These are phyloP conservation scores for Pyracantha coccinea DNA, from an alignment of 331 rosid species.

Conservation along the genomic window DNA sequence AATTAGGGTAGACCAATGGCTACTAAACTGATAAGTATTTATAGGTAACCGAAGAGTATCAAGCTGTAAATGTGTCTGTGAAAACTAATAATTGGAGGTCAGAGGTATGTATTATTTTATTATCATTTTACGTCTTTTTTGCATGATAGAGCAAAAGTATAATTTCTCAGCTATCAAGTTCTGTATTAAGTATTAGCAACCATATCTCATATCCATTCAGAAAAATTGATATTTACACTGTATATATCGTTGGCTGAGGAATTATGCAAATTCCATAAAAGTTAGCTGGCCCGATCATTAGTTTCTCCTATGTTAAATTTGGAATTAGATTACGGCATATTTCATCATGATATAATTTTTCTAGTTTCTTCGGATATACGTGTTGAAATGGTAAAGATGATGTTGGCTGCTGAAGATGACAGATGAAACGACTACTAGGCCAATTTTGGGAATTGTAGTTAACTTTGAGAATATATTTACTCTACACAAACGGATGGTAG, in stretches of 20 bases:
- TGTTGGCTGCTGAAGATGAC: constrained; percentile 1
- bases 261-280: not conserved
- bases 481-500: not conserved
- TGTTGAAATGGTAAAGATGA: not conserved
- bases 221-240: not conserved
- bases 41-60: constrained; percentile 79
- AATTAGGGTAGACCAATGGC: constrained; percentile 9
- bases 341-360: not conserved
- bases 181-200: not conserved
- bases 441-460: not conserved
- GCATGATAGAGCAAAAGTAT: not conserved
- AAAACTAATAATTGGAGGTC: constrained; percentile 48
- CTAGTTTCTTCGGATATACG: not conserved
- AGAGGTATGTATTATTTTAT: constrained; percentile 35
- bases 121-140: not conserved
- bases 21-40: constrained; percentile 21
- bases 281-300: not conserved
- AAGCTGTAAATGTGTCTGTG: constrained; percentile 76
- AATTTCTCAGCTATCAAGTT: not conserved
- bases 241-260: not conserved
- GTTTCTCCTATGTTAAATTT: not conserved
- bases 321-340: not conserved
- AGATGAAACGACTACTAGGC: not conserved
- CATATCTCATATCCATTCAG: not conserved
- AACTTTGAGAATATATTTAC: not conserved